Conservation (phyloP, 2,329 filamentous ascomycete genomes). For the Curvularia verruculosa region DNA sequence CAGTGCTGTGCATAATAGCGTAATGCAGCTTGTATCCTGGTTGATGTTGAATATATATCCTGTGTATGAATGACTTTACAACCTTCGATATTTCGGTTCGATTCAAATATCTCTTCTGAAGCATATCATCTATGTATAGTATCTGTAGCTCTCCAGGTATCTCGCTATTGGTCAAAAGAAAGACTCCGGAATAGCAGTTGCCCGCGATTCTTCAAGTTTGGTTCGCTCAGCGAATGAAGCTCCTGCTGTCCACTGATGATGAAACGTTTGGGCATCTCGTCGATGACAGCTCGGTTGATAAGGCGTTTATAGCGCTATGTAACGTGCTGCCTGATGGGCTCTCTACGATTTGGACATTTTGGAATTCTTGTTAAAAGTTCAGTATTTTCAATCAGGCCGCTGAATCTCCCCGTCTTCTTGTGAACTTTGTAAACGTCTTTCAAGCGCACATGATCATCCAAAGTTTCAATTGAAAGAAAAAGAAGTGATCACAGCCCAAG, state of each 20-base stretch:
- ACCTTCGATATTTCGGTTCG: constrained; percentile 21
- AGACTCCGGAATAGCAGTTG: constrained; percentile 1
- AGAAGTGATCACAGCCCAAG: constrained; percentile 40
- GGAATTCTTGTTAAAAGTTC: constrained; percentile 34
- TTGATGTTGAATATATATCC: constrained; percentile 41
- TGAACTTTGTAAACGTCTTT: constrained; percentile 30
- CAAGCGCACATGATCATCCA: constrained; percentile 40
- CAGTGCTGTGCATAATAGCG: constrained; percentile 37
- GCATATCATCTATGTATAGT: constrained; percentile 2
- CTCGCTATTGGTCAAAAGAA: background rate
- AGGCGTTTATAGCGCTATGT: constrained; percentile 48
- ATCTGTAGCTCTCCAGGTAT: constrained; percentile 3
- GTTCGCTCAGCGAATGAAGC: constrained; percentile 34
- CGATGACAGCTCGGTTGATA: constrained; percentile 48
- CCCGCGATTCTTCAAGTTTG: constrained; percentile 24
- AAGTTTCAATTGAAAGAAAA: constrained; percentile 37
- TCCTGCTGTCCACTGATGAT: constrained; percentile 39
- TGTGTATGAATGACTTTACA: constrained; percentile 27
- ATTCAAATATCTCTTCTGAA: constrained; percentile 24
- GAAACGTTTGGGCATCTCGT: constrained; percentile 48
- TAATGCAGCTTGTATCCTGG: constrained; percentile 50
- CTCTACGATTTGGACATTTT: constrained; percentile 43
- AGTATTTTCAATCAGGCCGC: constrained; percentile 32
- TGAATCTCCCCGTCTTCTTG: constrained; percentile 23
- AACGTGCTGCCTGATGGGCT: constrained; percentile 40